Base-by-base conservation (phyloP, 257 asterid species). In the Plantago elongata region DNA sequence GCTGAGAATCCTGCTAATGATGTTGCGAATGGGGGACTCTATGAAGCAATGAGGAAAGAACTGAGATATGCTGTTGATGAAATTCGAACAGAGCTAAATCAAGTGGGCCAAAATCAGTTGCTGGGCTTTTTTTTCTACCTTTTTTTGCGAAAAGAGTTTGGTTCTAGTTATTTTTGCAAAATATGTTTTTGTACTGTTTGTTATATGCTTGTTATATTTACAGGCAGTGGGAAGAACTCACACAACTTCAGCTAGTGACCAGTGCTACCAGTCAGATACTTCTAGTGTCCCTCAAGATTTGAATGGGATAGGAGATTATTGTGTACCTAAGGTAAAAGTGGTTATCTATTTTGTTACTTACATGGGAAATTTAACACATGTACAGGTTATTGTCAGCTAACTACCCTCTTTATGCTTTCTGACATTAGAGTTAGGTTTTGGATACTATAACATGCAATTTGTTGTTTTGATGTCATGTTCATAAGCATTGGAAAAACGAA, bases 61-160 rank as follows among this genome's bases (percentile, higher is more conserved):
- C 82, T 92, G 64, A 76, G 90, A 78, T 72, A 79, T 77, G 97
- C 99, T 62, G 95, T 83, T 74, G 80, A 87, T 59, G 94, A 89
- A 74, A 83, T 89, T 61, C 79, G 81, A 79, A 77, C 82, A 17
- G 96, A 87, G 72, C 79, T 89, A 74, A 84, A 87, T 74, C 95
- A 89, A 45, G 99, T 87, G 55, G 49, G 78, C 73, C 14, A 54
- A 40, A 12, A 64, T 58, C 59, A 56, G 54, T 65, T 61, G 56
- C 77, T 66, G 65, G 54, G 22, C 52, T 54, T 50, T 11, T 59
- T 38, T 10, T 4, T 50, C 44, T 40, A 27, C 38, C 13, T 11
- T 30, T 34, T 13, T 34, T 4, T 34, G 5, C 8, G 40, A 1
- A 14, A 40, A 16, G 51, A 27, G 40, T 63, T 62, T 45, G 10